These are phyloP conservation scores for Dentiscutata heterogama DNA, from an alignment of 371 early-diverging fungal species.

Conservation along the genomic window DNA sequence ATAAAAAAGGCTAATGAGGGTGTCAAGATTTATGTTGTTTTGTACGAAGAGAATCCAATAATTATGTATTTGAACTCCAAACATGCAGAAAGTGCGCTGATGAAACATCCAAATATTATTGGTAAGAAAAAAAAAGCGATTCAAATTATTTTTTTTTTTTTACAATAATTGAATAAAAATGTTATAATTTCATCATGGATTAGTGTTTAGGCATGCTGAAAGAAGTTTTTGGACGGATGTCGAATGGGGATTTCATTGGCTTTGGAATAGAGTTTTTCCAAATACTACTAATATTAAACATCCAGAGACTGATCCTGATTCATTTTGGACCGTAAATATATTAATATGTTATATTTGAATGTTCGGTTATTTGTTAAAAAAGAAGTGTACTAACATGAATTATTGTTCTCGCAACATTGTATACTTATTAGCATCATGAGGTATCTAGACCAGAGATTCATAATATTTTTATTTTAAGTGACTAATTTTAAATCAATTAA, in stretches of 20 bases:
- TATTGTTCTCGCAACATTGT: not conserved
- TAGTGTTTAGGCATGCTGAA: slow-evolving; percentile 87
- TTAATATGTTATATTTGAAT: not conserved
- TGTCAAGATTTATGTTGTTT: slow-evolving; percentile 87
- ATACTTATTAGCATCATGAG: slow-evolving; percentile 58
- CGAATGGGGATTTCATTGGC: too few species aligned
- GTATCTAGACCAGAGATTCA: slow-evolving; percentile 53
- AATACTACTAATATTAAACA: too few species aligned
- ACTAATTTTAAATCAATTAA: slow-evolving; percentile 50
- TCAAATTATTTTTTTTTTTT: not conserved
- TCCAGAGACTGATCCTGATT: slow-evolving; percentile 1
- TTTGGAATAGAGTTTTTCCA: too few species aligned
- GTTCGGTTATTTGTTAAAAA: not conserved
- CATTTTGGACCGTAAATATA: slow-evolving; percentile 75
- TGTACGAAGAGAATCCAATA: slow-evolving; percentile 89
- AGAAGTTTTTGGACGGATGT: slow-evolving; percentile 63
- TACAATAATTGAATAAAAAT: not conserved
- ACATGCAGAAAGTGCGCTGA: slow-evolving; percentile 83
- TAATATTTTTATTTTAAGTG: not conserved
- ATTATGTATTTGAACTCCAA: slow-evolving; percentile 83
- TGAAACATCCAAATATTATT: slow-evolving; percentile 82
- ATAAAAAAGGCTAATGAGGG: slow-evolving; percentile 87
- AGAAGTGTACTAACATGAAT: not conserved
- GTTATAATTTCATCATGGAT: not conserved
- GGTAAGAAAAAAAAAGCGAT: slow-evolving; percentile 50